A percentile compares a stretch with the other conserved stretches of the same genome.
These are phyloP conservation scores for Exophiala sp. DNA, from an alignment of 2,329 filamentous ascomycete genomes.

Conservation along the genomic window DNA sequence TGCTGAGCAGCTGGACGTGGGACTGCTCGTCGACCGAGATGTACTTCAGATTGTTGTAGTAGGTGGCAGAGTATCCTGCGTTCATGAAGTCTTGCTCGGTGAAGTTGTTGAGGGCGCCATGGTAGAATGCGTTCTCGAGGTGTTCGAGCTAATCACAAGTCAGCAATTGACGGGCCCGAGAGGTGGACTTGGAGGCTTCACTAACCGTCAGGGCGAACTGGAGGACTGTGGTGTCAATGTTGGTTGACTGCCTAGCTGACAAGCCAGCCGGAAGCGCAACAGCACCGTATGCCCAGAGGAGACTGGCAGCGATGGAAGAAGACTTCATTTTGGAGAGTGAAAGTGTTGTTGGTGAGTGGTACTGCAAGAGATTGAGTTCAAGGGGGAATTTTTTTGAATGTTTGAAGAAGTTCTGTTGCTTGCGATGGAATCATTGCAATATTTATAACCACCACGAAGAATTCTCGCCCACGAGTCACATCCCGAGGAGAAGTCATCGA, in stretches of 20 bases:
- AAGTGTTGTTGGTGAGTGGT: too few species aligned
- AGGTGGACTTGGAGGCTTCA: constrained; percentile 52
- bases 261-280: not conserved
- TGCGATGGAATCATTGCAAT: too few species aligned
- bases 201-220: constrained; percentile 41
- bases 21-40: constrained; percentile 61
- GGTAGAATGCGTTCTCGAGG: constrained; percentile 70
- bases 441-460: too few species aligned
- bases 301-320: too few species aligned
- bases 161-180: too few species aligned
- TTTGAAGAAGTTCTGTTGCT: too few species aligned
- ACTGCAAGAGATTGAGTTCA: too few species aligned
- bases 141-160: constrained; percentile 57
- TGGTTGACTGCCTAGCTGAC: constrained; percentile 45
- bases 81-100: constrained; percentile 61
- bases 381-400: too few species aligned
- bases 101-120: constrained; percentile 66
- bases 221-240: constrained; percentile 53
- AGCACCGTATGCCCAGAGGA: not conserved
- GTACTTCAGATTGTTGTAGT: constrained; percentile 58
- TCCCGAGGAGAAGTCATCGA: too few species aligned
- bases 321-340: too few species aligned
- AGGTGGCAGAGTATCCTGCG: constrained; percentile 53
- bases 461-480: too few species aligned
- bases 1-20: constrained; percentile 59